Base-by-base conservation (phyloP, 371 early-diverging fungal species). In the Aphelidium insulamus region DNA sequence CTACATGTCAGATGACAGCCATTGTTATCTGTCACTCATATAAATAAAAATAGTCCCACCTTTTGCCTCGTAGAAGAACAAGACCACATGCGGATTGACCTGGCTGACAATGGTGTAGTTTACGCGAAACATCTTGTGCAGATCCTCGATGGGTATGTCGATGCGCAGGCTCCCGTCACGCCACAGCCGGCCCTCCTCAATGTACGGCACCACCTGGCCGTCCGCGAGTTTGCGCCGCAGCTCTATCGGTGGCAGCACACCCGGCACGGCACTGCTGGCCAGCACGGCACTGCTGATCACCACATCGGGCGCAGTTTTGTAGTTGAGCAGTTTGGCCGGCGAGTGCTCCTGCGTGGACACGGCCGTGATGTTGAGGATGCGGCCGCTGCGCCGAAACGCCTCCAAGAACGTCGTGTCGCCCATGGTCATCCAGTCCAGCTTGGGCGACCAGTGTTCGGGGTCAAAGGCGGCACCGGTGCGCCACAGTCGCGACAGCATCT, bases 291-390 rank as follows among this genome's bases (percentile, higher is more conserved):
- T 74, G 66, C 76, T 73, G 33, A 90, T 67, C 19, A 84, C 57
- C 37, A 85, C 78, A 38, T 88, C 66, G 9, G 90, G 92, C 3
- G 87, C 68, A 2, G 84, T 82, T 6, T 86, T 44, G 52, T 87
- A 83, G 45, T 86, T 83, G 19, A 88, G 52, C 18, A 84, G 48
- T 45, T 78, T 70, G 5, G 79, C 69, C 21, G 73, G 70, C n/a
- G 73, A 64, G 41, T 77, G 75, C 35, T 73, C 80, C 38, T 67
- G 66, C 3, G 71, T 62, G 16, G 69, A 49, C n/a, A 80, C 63
- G n/a, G 85, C 83, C 2, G 80, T 57, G 10, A 88, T 73, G 48
- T 80, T 84, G 21, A 86, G 70, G 7, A 85, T 66, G 28, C 82
- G 60, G 9, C 90, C 87, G 0, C 88, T 86, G 27, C 72, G 55